These are phyloP conservation scores for Geotrichum citri-aurantii DNA, from an alignment of 1,139 yeast genomes.

Conservation along the genomic window DNA sequence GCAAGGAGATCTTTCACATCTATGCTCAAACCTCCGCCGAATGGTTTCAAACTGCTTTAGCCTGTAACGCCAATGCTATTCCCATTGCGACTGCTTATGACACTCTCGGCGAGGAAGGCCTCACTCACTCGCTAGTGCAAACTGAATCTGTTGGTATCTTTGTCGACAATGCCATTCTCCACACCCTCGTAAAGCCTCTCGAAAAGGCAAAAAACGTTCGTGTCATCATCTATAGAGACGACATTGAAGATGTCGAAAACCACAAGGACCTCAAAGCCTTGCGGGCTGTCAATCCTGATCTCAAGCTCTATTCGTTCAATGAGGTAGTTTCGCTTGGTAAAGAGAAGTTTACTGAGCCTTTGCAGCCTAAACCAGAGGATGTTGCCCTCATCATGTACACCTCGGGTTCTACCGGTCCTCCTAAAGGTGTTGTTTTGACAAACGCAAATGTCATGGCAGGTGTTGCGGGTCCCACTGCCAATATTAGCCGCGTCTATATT, in stretches of 20 bases:
- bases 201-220: constrained; percentile 57
- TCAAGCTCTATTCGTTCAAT: constrained; percentile 56
- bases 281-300: constrained; percentile 57
- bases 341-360: constrained; percentile 39
- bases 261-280: constrained; percentile 53
- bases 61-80: constrained; percentile 67
- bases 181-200: constrained; percentile 65
- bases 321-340: constrained; percentile 66
- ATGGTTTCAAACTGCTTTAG: constrained; percentile 88
- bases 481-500: constrained; percentile 52
- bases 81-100: constrained; percentile 96
- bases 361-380: constrained; percentile 65
- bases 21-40: constrained; percentile 77
- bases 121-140: constrained; percentile 78
- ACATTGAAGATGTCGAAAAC: constrained; percentile 55
- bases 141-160: constrained; percentile 74
- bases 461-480: constrained; percentile 69
- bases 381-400: constrained; percentile 94
- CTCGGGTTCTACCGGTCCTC: constrained; percentile 96
- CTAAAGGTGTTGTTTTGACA: constrained; percentile 89
- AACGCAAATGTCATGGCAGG: constrained; percentile 79
- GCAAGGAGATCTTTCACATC: constrained; percentile 64
- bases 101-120: constrained; percentile 88
- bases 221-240: constrained; percentile 65
- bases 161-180: constrained; percentile 71